Conservation (phyloP, 2,329 filamentous ascomycete genomes). For the Pestalotiopsis sp. region DNA sequence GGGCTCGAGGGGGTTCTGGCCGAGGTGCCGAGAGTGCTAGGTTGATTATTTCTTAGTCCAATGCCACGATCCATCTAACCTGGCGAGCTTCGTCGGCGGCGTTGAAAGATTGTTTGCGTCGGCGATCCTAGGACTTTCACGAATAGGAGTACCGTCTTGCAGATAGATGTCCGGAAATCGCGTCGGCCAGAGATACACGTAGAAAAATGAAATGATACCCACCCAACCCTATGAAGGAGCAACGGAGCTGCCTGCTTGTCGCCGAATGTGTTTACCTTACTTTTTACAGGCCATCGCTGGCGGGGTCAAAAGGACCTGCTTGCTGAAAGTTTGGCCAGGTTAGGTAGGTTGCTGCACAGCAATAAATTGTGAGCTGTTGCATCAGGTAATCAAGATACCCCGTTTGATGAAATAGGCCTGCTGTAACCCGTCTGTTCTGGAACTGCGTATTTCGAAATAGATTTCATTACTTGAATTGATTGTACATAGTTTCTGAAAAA, state of each 20-base stretch:
- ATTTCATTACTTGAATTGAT: neutral
- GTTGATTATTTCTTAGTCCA: neutral
- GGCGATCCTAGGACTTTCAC: too few relatives aligned
- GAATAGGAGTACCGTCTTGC: too few relatives aligned
- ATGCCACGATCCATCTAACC: neutral
- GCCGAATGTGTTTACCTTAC: too few relatives aligned
- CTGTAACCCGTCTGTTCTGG: too few relatives aligned
- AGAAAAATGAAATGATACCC: too few relatives aligned
- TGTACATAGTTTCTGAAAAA: neutral
- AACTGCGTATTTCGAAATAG: neutral
- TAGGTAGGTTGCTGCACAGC: neutral
- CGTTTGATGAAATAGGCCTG: too few relatives aligned
- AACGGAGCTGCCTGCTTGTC: too few relatives aligned
- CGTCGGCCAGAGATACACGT: too few relatives aligned
- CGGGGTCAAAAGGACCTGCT: neutral
- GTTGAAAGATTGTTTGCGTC: too few relatives aligned
- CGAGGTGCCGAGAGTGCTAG: neutral
- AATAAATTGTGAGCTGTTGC: neutral
- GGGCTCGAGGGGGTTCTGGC: neutral
- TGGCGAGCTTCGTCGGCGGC: neutral
- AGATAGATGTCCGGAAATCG: too few relatives aligned
- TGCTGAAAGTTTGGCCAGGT: neutral
- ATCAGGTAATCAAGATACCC: neutral
- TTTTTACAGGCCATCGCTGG: too few relatives aligned
- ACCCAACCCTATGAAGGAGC: too few relatives aligned